These are phyloP conservation scores for Durotheca rogersii DNA, from an alignment of 495 filamentous ascomycete genomes.

Conservation along the genomic window DNA sequence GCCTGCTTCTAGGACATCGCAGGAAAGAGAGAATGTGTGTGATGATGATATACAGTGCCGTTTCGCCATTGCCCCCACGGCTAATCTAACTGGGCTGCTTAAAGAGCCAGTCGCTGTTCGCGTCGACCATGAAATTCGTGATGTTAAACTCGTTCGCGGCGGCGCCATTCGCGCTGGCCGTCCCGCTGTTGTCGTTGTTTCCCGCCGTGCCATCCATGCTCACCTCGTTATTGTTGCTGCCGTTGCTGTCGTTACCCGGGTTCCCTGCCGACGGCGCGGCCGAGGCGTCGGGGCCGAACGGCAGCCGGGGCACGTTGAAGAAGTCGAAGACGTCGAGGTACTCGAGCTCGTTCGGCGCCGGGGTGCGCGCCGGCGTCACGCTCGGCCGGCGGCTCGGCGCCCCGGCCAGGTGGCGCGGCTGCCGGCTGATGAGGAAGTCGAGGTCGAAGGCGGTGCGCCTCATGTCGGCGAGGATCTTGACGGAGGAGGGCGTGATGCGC, in stretches of 20 bases:
- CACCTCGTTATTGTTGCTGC: constrained; percentile 1
- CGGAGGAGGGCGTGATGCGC: constrained; percentile 73
- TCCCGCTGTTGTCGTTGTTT: constrained; percentile 1
- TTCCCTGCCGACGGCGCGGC: constrained; percentile 30
- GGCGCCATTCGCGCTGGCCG: constrained; percentile 17
- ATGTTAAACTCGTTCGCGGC: constrained; percentile 62
- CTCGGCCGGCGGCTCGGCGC: constrained; percentile 40
- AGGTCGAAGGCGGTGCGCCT: constrained; percentile 80
- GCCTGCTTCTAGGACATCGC: constrained; percentile 7
- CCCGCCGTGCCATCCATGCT: not conserved
- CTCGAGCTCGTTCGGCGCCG: constrained; percentile 78
- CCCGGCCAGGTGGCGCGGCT: constrained; percentile 60
- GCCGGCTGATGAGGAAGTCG: constrained; percentile 81
- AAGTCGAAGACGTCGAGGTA: constrained; percentile 93
- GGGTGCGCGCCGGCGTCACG: constrained; percentile 56
- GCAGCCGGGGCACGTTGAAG: constrained; percentile 82
- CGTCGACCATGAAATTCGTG: constrained; percentile 65
- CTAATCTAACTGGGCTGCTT: constrained; percentile 36
- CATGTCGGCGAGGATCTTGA: constrained; percentile 88
- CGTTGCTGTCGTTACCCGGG: constrained; percentile 15
- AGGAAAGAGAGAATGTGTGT: not conserved
- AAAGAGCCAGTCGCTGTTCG: constrained; percentile 63
- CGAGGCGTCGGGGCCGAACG: constrained; percentile 45
- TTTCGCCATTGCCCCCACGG: not conserved
- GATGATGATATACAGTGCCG: not conserved